Percentiles rank a stretch among this genome's conserved stretches.
Conservation (phyloP, 2,329 filamentous ascomycete genomes). For the Colletotrichum shisoi region DNA sequence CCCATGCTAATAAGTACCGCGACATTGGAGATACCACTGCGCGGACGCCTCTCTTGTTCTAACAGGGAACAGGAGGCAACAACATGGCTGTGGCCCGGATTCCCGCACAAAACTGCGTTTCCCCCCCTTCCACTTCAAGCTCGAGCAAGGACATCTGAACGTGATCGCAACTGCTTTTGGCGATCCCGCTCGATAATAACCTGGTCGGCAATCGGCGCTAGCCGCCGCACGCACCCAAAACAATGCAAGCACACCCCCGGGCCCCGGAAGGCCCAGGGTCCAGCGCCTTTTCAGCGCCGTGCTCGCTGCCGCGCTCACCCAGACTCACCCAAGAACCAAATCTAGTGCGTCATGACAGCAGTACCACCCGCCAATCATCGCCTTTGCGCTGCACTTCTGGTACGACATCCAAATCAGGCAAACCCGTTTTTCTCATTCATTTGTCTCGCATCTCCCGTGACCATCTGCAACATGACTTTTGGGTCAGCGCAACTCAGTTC, state of each 20-base stretch:
- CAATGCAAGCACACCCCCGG: slow-evolving; percentile 4
- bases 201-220: slow-evolving; percentile 36
- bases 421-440: neutral
- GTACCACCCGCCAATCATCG: slow-evolving; percentile 12
- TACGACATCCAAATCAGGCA: neutral
- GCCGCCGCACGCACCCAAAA: slow-evolving; percentile 29
- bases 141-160: slow-evolving; percentile 22
- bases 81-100: slow-evolving; percentile 27
- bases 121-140: slow-evolving; percentile 18
- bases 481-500: slow-evolving; percentile 4
- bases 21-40: slow-evolving; percentile 27
- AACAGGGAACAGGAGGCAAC: slow-evolving; percentile 23
- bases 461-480: slow-evolving; percentile 29
- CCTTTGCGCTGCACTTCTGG: slow-evolving; percentile 1
- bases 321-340: slow-evolving; percentile 29
- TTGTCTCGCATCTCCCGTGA: slow-evolving; percentile 18
- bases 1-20: slow-evolving; percentile 33
- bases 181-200: slow-evolving; percentile 22
- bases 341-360: slow-evolving; percentile 36
- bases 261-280: slow-evolving; percentile 27
- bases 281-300: slow-evolving; percentile 29
- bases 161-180: slow-evolving; percentile 27
- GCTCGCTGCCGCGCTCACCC: slow-evolving; percentile 34
- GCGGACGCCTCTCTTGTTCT: slow-evolving; percentile 18
- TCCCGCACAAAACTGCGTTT: slow-evolving; percentile 31